Evolutionary conservation across 805 yeast genomes (phyloP), one percentile per base, ranked within the genome.

Genomic region (Saccharomycopsis schoenii): DNA sequence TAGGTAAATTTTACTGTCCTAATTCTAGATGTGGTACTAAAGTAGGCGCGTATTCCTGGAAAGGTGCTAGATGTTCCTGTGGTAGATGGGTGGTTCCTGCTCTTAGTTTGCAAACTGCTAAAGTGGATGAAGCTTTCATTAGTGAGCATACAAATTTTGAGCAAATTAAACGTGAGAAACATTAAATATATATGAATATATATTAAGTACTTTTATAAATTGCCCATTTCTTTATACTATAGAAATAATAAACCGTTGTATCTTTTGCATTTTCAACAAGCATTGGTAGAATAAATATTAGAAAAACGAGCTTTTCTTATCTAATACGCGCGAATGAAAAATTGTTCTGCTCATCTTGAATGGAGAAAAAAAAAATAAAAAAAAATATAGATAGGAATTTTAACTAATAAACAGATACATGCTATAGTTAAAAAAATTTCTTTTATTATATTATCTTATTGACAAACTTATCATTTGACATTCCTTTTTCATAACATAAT

Each of bases 71-170:
- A 67, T 94, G 99, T 72, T 83, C 94, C 61, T 94, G 99, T 72
- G 97, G 97, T 1, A 83, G 83, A 67, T 94, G 99, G 99, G 85
- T 93, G 78, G 81, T 89, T 10, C 99, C 99, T 0, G 96, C 96
- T 1, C 80, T 94, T 62, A 89, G 88, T 70, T 72, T 94, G 60
- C 91, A 85, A 71, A 77, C 84, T 36, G 86, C 91, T 6, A 88
- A 89, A 70, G 93, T 89, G 4, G 97, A 93, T 70, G 82, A 83
- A 62, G 77, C 58, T 10, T 39, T 54, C n/a, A 47, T 62, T 36
- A 59, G 39, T 29, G 40, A n/a, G 15, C 50, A 63, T 37, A 25
- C n/a, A 14, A 57, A 63, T 39, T 58, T 61, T 54, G 63, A 61
- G 50, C 57, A 47, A 40, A 61, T 63, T 24, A 56, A 56, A 17